Evolutionary conservation across 2,329 filamentous ascomycete genomes (phyloP).

Genomic region (Arthrobotrys pseudoclavata): DNA sequence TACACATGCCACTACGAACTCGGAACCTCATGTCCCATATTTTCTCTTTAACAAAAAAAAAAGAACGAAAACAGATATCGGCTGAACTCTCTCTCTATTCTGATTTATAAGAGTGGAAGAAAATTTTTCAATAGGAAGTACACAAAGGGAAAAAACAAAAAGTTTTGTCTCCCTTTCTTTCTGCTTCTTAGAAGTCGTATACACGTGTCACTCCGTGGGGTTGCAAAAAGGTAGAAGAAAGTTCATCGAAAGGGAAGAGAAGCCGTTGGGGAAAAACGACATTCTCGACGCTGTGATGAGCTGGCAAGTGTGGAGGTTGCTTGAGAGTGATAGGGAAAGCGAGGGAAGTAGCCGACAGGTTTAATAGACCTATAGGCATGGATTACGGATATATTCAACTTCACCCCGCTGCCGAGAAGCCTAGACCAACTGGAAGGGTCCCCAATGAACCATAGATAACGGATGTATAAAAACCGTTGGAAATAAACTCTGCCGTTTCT

Average conservation of each 20-base stretch:
- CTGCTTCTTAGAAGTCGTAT: conserved; percentile 25
- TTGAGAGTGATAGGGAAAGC: conserved; percentile 32
- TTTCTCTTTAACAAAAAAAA: background rate
- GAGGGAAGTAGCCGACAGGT: conserved; percentile 34
- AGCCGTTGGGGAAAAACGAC: conserved; percentile 22
- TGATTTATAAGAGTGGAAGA: conserved; percentile 56
- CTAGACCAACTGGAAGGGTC: conserved; percentile 18
- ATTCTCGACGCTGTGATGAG: conserved; percentile 48
- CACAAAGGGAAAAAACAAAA: conserved; percentile 15
- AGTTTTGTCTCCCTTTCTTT: conserved; percentile 17
- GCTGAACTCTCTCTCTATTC: conserved; percentile 37
- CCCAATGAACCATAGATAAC: conserved; percentile 18
- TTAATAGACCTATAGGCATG: conserved; percentile 28
- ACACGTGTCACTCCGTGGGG: conserved; percentile 60
- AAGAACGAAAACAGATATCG: conserved; percentile 21
- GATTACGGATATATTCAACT: conserved; percentile 35
- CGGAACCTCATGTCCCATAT: conserved; percentile 8
- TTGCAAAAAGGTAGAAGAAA: conserved; percentile 24
- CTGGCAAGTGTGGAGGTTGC: conserved; percentile 55
- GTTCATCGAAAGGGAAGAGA: conserved; percentile 34
- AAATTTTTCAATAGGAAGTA: conserved; percentile 27
- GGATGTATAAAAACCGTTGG: conserved; percentile 6
- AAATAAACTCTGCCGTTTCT: conserved; percentile 14
- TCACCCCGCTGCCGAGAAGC: conserved; percentile 32
- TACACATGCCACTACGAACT: conserved; percentile 49